Evolutionary conservation across 169 alveolate genomes (phyloP).

Genomic region (Amoebophrya sp.): DNA sequence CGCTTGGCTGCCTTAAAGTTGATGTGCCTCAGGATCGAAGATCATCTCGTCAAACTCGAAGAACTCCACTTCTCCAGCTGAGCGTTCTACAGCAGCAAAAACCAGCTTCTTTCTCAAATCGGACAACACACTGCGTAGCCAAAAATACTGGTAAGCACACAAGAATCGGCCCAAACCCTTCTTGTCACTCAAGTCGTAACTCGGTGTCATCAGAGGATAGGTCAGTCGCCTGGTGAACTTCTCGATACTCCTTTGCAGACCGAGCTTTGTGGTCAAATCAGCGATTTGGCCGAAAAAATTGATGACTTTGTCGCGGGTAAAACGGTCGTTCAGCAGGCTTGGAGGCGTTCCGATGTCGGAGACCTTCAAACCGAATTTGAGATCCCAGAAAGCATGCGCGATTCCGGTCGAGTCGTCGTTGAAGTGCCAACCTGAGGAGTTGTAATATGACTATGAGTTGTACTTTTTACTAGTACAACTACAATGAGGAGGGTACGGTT

Average conservation of each 20-base stretch:
- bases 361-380: neutral
- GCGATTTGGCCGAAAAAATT: neutral
- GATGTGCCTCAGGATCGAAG: neutral
- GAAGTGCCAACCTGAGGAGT: no score
- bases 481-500: no score
- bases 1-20: no score
- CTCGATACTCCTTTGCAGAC: neutral
- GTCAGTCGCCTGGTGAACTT: no score
- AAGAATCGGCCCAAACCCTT: neutral
- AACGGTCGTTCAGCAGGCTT: neutral
- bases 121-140: neutral
- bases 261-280: neutral
- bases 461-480: no score
- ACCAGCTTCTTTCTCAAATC: neutral
- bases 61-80: neutral
- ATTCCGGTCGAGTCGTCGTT: neutral
- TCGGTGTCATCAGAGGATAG: neutral
- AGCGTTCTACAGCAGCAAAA: neutral
- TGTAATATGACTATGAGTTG: no score
- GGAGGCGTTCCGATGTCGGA: slow-evolving; percentile 10
- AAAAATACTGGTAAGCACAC: neutral
- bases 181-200: neutral
- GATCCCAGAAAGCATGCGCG: neutral
- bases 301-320: no score
- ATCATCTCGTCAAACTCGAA: neutral